phyloP scores from a whole-genome alignment of 495 filamentous ascomycete genomes.

The Penicillium tannophilum region DNA sequence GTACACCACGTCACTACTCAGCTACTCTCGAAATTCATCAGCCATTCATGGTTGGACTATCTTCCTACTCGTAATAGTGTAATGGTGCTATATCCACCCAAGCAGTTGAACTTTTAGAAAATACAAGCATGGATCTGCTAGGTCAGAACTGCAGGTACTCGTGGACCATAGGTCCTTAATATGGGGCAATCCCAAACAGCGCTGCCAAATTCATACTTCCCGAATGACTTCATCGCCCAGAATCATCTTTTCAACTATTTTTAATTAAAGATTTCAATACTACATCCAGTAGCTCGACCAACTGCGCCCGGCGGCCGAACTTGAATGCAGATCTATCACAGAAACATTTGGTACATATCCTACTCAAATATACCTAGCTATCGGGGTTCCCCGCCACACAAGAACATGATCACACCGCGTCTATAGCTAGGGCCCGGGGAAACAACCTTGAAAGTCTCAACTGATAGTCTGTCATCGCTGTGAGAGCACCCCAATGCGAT shows the following conservation, averaged over 20 bases:
- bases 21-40: constrained; percentile 18
- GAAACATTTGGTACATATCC: not conserved
- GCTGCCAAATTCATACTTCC: no score
- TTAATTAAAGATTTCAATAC: not conserved
- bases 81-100: no score
- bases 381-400: not conserved
- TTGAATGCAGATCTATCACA: not conserved
- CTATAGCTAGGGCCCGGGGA: no score
- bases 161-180: no score
- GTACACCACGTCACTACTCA: constrained; percentile 14
- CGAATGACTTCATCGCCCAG: no score
- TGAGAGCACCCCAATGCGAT: not conserved
- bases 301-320: constrained; percentile 6
- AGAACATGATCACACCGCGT: not conserved
- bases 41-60: not conserved
- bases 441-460: no score
- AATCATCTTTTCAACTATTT: not conserved
- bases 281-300: not conserved
- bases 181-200: no score
- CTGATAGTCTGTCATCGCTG: no score
- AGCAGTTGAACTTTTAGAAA: no score
- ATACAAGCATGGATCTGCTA: no score
- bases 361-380: not conserved
- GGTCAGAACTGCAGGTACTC: no score
- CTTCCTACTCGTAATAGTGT: not conserved